A percentile compares a stretch with the other conserved stretches of the same genome.
phyloP scores from a whole-genome alignment of 257 asterid genomes.

The Plantago ovata region DNA sequence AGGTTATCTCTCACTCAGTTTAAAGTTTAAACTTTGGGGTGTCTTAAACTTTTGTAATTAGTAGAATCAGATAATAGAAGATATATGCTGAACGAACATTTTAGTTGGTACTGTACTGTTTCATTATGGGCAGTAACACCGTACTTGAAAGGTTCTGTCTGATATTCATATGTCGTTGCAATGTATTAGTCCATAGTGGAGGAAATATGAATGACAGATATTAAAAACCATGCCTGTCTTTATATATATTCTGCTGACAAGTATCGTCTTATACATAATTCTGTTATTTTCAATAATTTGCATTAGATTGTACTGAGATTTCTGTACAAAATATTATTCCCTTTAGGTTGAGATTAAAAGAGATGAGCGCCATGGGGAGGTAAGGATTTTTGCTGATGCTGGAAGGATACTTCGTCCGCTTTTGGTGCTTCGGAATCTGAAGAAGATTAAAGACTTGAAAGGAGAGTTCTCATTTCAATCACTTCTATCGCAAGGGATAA shows the following conservation, averaged over 20 bases:
- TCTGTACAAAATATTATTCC: slow-evolving; percentile 11
- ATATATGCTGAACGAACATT: slow-evolving; percentile 2
- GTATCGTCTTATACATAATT: no score
- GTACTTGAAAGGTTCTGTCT: background rate
- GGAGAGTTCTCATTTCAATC: slow-evolving; percentile 56
- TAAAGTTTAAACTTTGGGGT: no score
- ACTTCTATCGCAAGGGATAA: slow-evolving; percentile 60
- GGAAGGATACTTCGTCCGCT: slow-evolving; percentile 98
- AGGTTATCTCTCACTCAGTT: slow-evolving; percentile 45
- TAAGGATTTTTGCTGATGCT: slow-evolving; percentile 82
- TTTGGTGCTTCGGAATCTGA: slow-evolving; percentile 63
- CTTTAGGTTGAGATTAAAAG: slow-evolving; percentile 82
- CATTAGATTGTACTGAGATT: background rate
- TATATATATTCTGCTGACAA: no score
- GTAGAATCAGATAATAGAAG: no score
- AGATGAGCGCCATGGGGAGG: slow-evolving; percentile 68
- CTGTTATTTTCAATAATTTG: no score
- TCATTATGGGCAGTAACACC: background rate
- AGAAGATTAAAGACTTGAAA: slow-evolving; percentile 49
- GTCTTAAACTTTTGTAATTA: slow-evolving; percentile 7
- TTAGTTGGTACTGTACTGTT: background rate
- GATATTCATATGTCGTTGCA: no score
- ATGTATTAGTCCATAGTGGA: no score
- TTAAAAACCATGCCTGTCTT: no score
- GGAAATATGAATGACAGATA: no score